Evolutionary conservation across 2,329 filamentous ascomycete genomes (phyloP).

Genomic region (Trematosphaeria pertusa): DNA sequence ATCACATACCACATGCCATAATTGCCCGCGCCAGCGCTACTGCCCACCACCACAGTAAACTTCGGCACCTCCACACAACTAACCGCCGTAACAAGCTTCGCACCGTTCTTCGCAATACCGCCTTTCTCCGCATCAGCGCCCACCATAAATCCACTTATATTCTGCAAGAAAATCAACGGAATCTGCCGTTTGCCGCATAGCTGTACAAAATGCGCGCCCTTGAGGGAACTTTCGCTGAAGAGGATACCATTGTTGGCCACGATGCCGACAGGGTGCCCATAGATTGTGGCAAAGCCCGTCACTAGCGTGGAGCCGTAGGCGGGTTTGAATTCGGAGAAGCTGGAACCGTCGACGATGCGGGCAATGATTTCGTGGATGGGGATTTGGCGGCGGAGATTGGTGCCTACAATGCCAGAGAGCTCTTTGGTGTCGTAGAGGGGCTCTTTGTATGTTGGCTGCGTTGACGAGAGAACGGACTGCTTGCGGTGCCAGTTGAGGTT

Average conservation of each 20-base stretch:
- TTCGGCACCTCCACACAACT: constrained; percentile 95
- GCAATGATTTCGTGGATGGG: constrained; percentile 91
- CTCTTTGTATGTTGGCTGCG: constrained; percentile 64
- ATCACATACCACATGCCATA: constrained; percentile 93
- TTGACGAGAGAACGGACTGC: constrained; percentile 37
- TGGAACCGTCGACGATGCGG: constrained; percentile 87
- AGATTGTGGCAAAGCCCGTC: constrained; percentile 86
- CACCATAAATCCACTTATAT: constrained; percentile 99
- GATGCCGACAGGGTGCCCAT: constrained; percentile 90
- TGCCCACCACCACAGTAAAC: constrained; percentile 95
- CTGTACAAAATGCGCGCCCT: constrained; percentile 97
- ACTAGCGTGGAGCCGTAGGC: constrained; percentile 89
- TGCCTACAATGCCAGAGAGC: constrained; percentile 85
- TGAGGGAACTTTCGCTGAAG: constrained; percentile 86
- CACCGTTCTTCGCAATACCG: constrained; percentile 96
- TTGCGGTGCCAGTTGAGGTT: constrained; percentile 85
- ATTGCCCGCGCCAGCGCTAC: constrained; percentile 91
- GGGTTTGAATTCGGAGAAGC: constrained; percentile 93
- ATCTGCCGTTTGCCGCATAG: constrained; percentile 89
- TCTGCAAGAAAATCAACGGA: constrained; percentile 91
- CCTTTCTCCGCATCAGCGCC: constrained; percentile 89
- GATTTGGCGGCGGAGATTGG: constrained; percentile 85
- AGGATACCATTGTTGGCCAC: constrained; percentile 96
- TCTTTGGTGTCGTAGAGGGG: constrained; percentile 82
- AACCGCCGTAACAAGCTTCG: constrained; percentile 94